Evolutionary conservation across 345 rosid genomes (phyloP), one percentile per base, ranked within the genome.

Genomic region (Lenwebbia sp.): DNA sequence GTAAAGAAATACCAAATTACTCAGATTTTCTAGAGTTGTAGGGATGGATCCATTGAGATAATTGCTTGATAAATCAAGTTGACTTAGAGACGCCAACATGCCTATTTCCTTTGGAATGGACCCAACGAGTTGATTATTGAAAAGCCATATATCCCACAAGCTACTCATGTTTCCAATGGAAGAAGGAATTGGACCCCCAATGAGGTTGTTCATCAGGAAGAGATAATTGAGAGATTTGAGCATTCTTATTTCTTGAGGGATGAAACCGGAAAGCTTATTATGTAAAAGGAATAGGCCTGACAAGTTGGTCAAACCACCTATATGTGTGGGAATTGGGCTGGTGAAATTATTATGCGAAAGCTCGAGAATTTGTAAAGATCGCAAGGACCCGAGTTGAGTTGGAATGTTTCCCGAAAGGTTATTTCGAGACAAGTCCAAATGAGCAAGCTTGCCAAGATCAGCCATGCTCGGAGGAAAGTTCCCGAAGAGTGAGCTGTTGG

Each of bases 381-480:
- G 56, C 23, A 54, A 6, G 3, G 23, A 54, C 23, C 10, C 4
- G 4, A 54, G 23, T 19, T 54, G 56, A 54, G 56, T 6, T 19
- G 9, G 56, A 19, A 54, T 54, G 56, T 19, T 54, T 54, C 56
- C 23, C 23, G 83, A 70, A 37, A 86, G 51, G 4, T 13, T 0
- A 76, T 89, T 89, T 11, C 0, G 9, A 12, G 87, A 54, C 86
- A 89, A 22, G 40, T 89, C 87, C 23, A 89, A 83, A 50, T 4
- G 7, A 62, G 65, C 7, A 84, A 89, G 83, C 12, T 85, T 85
- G 62, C 83, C 83, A 14, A 90, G 90, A 23, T 85, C 83, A 26
- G 82, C 52, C 14, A 90, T 83, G 21, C 41, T 84, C 4, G 88
- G 47, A 41, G 91, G 90, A 54, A 90, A 55, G 86, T 51, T 22